phyloP scores from a whole-genome alignment of 345 rosid genomes.

The Conringia planisiliqua region DNA sequence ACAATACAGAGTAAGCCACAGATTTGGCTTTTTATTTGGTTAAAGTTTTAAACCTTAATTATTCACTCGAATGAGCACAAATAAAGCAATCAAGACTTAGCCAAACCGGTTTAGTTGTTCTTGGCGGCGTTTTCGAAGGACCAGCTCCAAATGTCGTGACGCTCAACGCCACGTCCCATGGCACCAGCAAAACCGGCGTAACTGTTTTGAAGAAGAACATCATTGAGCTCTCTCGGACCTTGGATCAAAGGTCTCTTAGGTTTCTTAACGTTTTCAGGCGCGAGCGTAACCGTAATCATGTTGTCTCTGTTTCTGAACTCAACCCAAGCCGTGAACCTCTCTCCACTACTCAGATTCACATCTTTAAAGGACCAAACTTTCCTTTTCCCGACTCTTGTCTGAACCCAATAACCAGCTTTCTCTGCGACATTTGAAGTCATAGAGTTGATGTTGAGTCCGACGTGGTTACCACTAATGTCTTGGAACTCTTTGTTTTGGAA shows the following conservation, averaged over 20 bases:
- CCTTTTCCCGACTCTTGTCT: slow-evolving; percentile 24
- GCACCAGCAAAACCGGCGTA: slow-evolving; percentile 33
- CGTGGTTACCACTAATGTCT: slow-evolving; percentile 40
- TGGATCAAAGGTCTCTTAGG: slow-evolving; percentile 35
- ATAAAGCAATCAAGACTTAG: neutral
- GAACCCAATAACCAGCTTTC: slow-evolving; percentile 35
- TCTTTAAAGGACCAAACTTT: slow-evolving; percentile 30
- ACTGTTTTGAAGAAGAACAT: slow-evolving; percentile 26
- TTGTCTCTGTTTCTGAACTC: slow-evolving; percentile 29
- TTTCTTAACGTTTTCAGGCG: slow-evolving; percentile 24
- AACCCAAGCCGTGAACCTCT: slow-evolving; percentile 32
- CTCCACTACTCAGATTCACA: slow-evolving; percentile 31
- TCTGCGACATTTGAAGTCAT: slow-evolving; percentile 22
- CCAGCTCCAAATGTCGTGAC: slow-evolving; percentile 38
- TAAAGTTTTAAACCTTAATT: neutral
- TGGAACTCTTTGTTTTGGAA: slow-evolving; percentile 21
- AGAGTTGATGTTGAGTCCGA: slow-evolving; percentile 39
- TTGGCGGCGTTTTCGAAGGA: slow-evolving; percentile 23
- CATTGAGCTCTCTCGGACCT: slow-evolving; percentile 25
- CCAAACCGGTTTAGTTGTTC: neutral
- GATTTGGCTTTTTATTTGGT: slow-evolving; percentile 21
- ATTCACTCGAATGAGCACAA: neutral
- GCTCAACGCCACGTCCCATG: slow-evolving; percentile 33
- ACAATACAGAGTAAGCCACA: slow-evolving; percentile 7
- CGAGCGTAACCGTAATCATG: slow-evolving; percentile 23